phyloP scores from a whole-genome alignment of 805 yeast genomes.

The Cyberlindnera xishuangbannaensis region DNA sequence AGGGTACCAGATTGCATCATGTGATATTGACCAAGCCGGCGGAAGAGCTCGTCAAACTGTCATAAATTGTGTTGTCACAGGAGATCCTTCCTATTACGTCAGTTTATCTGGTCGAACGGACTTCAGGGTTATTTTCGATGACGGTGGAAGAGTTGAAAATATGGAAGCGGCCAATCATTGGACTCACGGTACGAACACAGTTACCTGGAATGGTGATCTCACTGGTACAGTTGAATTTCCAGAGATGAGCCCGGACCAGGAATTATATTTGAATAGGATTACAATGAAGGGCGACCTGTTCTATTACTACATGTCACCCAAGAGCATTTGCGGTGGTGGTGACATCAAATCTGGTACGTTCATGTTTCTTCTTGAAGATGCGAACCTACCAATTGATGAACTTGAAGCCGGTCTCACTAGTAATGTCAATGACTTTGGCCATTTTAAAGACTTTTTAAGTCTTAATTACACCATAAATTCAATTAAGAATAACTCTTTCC shows the following conservation, averaged over 20 bases:
- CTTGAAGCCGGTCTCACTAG: no score
- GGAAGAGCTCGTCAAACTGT: conserved; percentile 3
- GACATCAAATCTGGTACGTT: conserved; percentile 8
- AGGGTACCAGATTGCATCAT: conserved; percentile 7
- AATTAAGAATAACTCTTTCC: no score
- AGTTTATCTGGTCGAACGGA: conserved; percentile 6
- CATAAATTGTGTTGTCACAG: conserved; percentile 3
- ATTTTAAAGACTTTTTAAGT: no score
- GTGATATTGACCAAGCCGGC: conserved; percentile 8
- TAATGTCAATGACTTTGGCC: no score
- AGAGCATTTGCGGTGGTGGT: conserved; percentile 2
- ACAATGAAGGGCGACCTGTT: conserved; percentile 15
- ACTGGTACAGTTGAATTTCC: conserved; percentile 2
- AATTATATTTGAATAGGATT: conserved; percentile 5
- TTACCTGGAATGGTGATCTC: conserved; percentile 13
- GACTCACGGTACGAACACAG: conserved; percentile 10
- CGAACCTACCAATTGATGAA: no score
- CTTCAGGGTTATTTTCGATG: conserved; percentile 8
- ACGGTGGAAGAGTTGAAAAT: conserved; percentile 11
- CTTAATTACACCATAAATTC: no score
- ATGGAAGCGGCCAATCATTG: conserved; percentile 8
- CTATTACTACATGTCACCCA: conserved; percentile 9
- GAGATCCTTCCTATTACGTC: conserved; percentile 4
- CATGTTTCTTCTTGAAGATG: conserved; percentile 1
- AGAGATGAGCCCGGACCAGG: neutral